Conservation (phyloP, 257 asterid species). For the Solanum clarkiae region DNA sequence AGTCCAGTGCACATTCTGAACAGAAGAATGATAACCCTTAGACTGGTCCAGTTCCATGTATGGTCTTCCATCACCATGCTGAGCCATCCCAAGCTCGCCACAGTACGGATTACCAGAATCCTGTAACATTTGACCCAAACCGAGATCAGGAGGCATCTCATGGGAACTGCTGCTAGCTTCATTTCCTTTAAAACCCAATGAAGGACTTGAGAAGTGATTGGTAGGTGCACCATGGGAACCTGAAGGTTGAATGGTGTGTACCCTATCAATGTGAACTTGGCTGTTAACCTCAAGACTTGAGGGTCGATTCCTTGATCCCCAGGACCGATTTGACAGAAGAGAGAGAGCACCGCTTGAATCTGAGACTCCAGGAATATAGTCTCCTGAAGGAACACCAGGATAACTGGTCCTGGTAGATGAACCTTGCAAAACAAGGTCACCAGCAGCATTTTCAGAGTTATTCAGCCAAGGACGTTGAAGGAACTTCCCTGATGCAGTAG, state of each 20-base stretch:
- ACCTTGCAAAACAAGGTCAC: slow-evolving; percentile 34
- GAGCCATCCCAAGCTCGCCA: slow-evolving; percentile 48
- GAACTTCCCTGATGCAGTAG: slow-evolving; percentile 21
- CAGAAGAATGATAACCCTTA: slow-evolving; percentile 46
- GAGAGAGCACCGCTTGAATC: slow-evolving; percentile 84
- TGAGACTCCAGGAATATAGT: slow-evolving; percentile 35
- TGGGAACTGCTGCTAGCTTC: slow-evolving; percentile 21
- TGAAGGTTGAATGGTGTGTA: slow-evolving; percentile 34
- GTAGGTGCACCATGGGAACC: slow-evolving; percentile 23
- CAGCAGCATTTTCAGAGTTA: slow-evolving; percentile 29
- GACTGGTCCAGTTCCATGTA: slow-evolving; percentile 39
- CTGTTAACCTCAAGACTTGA: slow-evolving; percentile 33
- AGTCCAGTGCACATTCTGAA: slow-evolving; percentile 58
- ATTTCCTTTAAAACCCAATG: slow-evolving; percentile 38
- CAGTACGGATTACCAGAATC: slow-evolving; percentile 20
- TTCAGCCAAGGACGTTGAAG: slow-evolving; percentile 45
- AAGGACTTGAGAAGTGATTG: slow-evolving; percentile 26
- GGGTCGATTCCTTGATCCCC: slow-evolving; percentile 51
- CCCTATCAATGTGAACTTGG: slow-evolving; percentile 15
- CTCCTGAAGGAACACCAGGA: slow-evolving; percentile 33
- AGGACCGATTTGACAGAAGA: slow-evolving; percentile 96
- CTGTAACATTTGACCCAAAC: slow-evolving; percentile 44
- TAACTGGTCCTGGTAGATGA: slow-evolving; percentile 24
- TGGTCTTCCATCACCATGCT: slow-evolving; percentile 29
- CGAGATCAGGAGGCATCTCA: slow-evolving; percentile 46